Base-by-base conservation (phyloP, 257 asterid species). In the Marsdenia floribunda region DNA sequence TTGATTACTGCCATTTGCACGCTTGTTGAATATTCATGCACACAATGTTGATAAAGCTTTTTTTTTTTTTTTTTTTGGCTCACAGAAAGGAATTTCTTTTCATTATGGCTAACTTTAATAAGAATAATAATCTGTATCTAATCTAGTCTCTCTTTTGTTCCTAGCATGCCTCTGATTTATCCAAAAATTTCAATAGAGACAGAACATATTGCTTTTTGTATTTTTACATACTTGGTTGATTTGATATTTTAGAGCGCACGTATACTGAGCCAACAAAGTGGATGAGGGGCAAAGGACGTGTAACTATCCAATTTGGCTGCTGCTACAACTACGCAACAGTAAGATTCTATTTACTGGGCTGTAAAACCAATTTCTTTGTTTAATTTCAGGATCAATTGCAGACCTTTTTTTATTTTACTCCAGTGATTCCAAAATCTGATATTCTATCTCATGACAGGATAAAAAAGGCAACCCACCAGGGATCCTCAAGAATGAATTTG, bases 261-360 rank as follows among this genome's bases (percentile, higher is more conserved):
- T 85, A 73, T 55, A 54, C 87, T 65, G 85, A 84, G 68, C 87
- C 86, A 16, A 68, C 74, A 50, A 85, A 83, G 73, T 83, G 89
- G 87, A 83, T 83, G 84, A 81, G 57, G 59, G 89, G 89, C 61
- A 85, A 83, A 75, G 89, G 89, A 8, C 85, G 84, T 21, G 84
- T 81, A 24, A 82, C 89, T 15, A 71, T 85, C 21, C 89, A 85
- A 67, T 85, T 85, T 65, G 89, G 89, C 57, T 85, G 89, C 76
- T 81, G 89, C 68, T 83, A 83, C 80, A 83, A 81, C 68, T 81
- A 85, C 65, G 76, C 84, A 38, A 38, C 40, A 37, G 87, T 83
- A 66, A 79, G 72, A 66, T 58, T 29, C 44, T 37, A 18, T 15
- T 8, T 33, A 37, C 9, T 1, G 37, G 71, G 33, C 52, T 66